Conservation (phyloP, 2,329 filamentous ascomycete species). For the Neocucurbitaria cava region DNA sequence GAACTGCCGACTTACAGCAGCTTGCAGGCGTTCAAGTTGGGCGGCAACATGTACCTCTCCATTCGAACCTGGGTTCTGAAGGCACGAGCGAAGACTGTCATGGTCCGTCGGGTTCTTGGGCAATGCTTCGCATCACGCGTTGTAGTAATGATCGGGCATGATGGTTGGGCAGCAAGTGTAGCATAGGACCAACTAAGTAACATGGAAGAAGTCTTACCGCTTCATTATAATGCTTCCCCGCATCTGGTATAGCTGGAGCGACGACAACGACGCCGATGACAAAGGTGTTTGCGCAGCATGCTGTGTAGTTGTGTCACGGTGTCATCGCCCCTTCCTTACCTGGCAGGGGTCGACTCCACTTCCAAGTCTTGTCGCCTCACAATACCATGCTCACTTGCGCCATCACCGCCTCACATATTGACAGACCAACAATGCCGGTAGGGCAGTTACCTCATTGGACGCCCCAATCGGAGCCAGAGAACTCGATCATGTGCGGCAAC, state of each 20-base stretch:
- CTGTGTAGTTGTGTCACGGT: constrained; percentile 13
- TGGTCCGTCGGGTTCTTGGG: constrained; percentile 22
- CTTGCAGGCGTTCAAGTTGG: constrained; percentile 20
- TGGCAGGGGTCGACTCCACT: constrained; percentile 8
- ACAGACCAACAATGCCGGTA: constrained; percentile 6
- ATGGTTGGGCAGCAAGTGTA: constrained; percentile 34
- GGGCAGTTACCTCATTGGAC: constrained; percentile 1
- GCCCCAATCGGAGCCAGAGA: constrained; percentile 5
- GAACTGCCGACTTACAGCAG: constrained; percentile 15
- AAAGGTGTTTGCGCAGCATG: constrained; percentile 1
- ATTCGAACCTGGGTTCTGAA: constrained; percentile 21
- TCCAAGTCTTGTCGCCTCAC: constrained; percentile 22
- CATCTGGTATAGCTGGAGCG: constrained; percentile 1
- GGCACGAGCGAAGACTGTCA: constrained; percentile 28
- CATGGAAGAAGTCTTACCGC: constrained; percentile 24
- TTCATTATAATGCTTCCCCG: constrained; percentile 16
- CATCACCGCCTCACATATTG: constrained; percentile 21
- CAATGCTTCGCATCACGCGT: constrained; percentile 4
- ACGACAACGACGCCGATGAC: constrained; percentile 2
- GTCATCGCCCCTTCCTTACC: constrained; percentile 5
- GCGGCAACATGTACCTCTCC: constrained; percentile 21
- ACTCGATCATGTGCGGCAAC: constrained; percentile 9
- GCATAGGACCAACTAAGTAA: constrained; percentile 21
- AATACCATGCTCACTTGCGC: constrained; percentile 9
- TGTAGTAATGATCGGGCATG: constrained; percentile 20